Evolutionary conservation across 2,329 filamentous ascomycete genomes (phyloP).

Genomic region (Penicillium sp.): DNA sequence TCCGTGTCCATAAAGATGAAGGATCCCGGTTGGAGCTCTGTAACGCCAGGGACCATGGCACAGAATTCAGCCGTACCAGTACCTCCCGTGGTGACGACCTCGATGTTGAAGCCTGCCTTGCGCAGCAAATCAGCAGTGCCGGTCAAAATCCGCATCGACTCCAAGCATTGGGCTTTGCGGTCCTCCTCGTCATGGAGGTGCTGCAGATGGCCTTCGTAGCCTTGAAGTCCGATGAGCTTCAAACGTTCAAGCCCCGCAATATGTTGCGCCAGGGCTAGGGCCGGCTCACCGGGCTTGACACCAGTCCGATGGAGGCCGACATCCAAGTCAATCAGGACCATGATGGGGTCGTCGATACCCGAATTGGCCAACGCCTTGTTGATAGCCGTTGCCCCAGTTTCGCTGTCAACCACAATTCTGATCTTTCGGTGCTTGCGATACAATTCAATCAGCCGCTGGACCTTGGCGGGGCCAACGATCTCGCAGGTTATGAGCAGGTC

Average conservation of each 20-base stretch:
- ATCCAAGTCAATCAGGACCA: conserved; percentile 48
- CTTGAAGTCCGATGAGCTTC: conserved; percentile 48
- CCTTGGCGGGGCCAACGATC: conserved; percentile 47
- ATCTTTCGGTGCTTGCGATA: conserved; percentile 38
- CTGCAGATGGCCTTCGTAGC: conserved; percentile 53
- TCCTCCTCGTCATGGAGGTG: conserved; percentile 47
- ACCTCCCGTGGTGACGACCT: conserved; percentile 51
- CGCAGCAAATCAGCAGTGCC: conserved; percentile 43
- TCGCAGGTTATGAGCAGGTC: conserved; percentile 52
- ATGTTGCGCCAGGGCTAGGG: conserved; percentile 39
- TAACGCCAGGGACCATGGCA: conserved; percentile 48
- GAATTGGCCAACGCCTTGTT: conserved; percentile 39
- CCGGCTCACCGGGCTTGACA: conserved; percentile 42
- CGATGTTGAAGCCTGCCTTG: conserved; percentile 42
- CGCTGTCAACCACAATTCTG: conserved; percentile 49
- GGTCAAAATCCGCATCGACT: conserved; percentile 45
- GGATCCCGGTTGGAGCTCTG: conserved; percentile 52
- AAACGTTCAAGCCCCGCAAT: conserved; percentile 39
- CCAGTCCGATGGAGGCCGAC: conserved; percentile 51
- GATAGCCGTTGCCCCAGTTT: conserved; percentile 45
- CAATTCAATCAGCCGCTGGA: conserved; percentile 45
- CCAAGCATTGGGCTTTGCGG: conserved; percentile 43
- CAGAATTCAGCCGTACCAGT: conserved; percentile 54
- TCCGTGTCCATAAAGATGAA: conserved; percentile 58
- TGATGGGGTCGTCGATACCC: conserved; percentile 38